Percentiles rank a stretch among this genome's conserved stretches.
These are phyloP conservation scores for Vararia minispora DNA, from an alignment of 768 basidiomycete genomes.

Conservation along the genomic window DNA sequence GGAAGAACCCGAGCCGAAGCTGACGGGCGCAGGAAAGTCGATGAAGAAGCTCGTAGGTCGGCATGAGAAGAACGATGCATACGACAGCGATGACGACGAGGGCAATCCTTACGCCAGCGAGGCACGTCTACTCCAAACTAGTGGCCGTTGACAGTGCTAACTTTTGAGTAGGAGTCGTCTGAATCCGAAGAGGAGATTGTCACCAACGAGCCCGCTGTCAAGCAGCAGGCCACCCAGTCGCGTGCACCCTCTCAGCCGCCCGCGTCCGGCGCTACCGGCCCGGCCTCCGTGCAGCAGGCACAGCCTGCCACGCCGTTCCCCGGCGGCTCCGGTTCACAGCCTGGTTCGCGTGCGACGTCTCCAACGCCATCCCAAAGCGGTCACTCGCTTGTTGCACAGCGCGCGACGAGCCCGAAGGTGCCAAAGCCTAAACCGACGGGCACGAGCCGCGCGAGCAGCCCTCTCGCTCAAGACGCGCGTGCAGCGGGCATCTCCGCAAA, in stretches of 20 bases:
- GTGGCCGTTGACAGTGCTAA: conserved; percentile 6
- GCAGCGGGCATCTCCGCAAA: conserved; percentile 35
- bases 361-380: conserved; percentile 54
- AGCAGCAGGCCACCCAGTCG: conserved; percentile 36
- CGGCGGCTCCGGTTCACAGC: conserved; percentile 8
- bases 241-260: conserved; percentile 29
- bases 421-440: conserved; percentile 41
- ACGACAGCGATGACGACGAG: conserved; percentile 70
- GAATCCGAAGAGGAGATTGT: conserved; percentile 54
- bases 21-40: conserved; percentile 62
- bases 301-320: conserved; percentile 24
- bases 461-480: conserved; percentile 32
- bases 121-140: conserved; percentile 17
- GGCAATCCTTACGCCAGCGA: conserved; percentile 70
- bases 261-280: conserved; percentile 11
- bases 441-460: conserved; percentile 48
- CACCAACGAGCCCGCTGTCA: conserved; percentile 33
- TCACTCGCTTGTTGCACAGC: conserved; percentile 71
- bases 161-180: conserved; percentile 52
- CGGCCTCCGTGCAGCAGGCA: conserved; percentile 20
- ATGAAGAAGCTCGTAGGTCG: conserved; percentile 83
- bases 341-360: conserved; percentile 48
- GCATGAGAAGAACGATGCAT: conserved; percentile 70
- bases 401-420: conserved; percentile 73
- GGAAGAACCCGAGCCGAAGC: conserved; percentile 45